These are phyloP conservation scores for Candida fluviatilis DNA, from an alignment of 805 yeast species.

Conservation along the genomic window DNA sequence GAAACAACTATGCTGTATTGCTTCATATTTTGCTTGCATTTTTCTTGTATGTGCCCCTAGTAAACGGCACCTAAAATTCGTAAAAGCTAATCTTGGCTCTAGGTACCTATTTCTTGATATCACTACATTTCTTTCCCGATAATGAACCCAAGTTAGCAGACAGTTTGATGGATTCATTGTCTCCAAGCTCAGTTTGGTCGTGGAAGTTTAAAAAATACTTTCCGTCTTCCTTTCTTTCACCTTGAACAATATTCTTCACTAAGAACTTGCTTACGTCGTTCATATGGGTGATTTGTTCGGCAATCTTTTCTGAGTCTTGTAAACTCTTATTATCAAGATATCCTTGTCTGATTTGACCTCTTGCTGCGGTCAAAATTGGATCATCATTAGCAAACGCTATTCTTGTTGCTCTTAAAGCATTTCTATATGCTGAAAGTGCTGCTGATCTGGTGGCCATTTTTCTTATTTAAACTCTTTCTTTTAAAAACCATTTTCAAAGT, in stretches of 20 bases:
- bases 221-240: conserved; percentile 44
- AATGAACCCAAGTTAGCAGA: conserved; percentile 42
- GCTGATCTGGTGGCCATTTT: conserved; percentile 7
- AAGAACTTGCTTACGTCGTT: conserved; percentile 71
- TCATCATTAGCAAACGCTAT: conserved; percentile 54
- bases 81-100: too few species aligned
- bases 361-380: conserved; percentile 52
- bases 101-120: conserved; percentile 43
- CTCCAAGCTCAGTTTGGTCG: conserved; percentile 82
- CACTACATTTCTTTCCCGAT: conserved; percentile 35
- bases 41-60: too few species aligned
- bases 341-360: conserved; percentile 54
- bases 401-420: conserved; percentile 62
- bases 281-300: conserved; percentile 48
- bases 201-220: conserved; percentile 66
- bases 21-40: too few species aligned
- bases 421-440: conserved; percentile 56
- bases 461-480: not conserved
- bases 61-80: too few species aligned
- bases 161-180: conserved; percentile 72
- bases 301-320: conserved; percentile 13
- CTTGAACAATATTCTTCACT: conserved; percentile 82
- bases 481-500: not conserved
- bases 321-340: conserved; percentile 31
- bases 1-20: too few species aligned